Conservation (phyloP, 2,329 filamentous ascomycete species). For the Fusarium nanum region DNA sequence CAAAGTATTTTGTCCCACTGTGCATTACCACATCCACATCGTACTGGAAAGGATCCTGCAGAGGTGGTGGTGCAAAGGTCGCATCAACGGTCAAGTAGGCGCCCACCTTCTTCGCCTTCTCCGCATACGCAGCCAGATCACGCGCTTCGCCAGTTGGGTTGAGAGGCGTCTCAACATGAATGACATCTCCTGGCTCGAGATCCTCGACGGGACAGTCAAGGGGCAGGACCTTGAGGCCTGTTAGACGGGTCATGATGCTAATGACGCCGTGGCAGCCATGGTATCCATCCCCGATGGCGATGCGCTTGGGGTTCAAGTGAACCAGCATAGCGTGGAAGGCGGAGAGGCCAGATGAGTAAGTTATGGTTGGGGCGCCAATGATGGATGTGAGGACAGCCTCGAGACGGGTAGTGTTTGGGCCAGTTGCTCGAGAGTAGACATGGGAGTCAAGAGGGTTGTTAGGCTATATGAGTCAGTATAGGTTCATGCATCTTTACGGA, state of each 20-base stretch:
- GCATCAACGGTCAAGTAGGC: slow-evolving; percentile 86
- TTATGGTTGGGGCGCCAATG: slow-evolving; percentile 75
- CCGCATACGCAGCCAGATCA: slow-evolving; percentile 77
- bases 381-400: slow-evolving; percentile 83
- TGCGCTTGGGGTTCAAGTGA: slow-evolving; percentile 82
- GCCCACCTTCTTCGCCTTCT: slow-evolving; percentile 76
- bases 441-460: slow-evolving; percentile 69
- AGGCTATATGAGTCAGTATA: slow-evolving; percentile 53
- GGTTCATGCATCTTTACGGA: not conserved
- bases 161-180: slow-evolving; percentile 93
- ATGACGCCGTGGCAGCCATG: slow-evolving; percentile 94
- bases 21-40: slow-evolving; percentile 93
- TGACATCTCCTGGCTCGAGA: slow-evolving; percentile 80
- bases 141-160: slow-evolving; percentile 90
- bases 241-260: slow-evolving; percentile 77
- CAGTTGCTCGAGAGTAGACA: slow-evolving; percentile 84
- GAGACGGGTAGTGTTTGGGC: slow-evolving; percentile 85
- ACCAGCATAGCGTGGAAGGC: slow-evolving; percentile 90
- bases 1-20: slow-evolving; percentile 94
- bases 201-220: slow-evolving; percentile 75
- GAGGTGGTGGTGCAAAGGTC: slow-evolving; percentile 90
- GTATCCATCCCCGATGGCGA: slow-evolving; percentile 88
- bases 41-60: slow-evolving; percentile 85
- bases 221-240: slow-evolving; percentile 76
- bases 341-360: slow-evolving; percentile 86